A percentile compares a stretch with the other conserved stretches of the same genome.
These are phyloP conservation scores for Coelastrella sp. DNA, from an alignment of 139 green algal genomes.

Conservation along the genomic window DNA sequence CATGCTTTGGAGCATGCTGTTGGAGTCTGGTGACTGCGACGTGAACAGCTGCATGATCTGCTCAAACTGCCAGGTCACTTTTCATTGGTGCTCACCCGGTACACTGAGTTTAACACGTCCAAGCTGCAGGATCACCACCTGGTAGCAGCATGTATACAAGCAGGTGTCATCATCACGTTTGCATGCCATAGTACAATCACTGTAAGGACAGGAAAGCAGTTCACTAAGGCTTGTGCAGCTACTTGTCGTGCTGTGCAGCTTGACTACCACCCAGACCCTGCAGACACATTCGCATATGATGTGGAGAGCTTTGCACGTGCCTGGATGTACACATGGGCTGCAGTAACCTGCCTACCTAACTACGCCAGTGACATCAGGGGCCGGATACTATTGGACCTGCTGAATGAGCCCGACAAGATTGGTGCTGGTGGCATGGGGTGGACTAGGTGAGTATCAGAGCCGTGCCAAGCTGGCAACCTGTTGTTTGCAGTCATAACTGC, in stretches of 20 bases:
- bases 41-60: too few species aligned
- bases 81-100: too few species aligned
- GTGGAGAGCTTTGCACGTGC: constrained; percentile 23
- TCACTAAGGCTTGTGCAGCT: neutral
- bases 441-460: neutral
- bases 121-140: too few species aligned
- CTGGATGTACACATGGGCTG: constrained; percentile 39
- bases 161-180: too few species aligned
- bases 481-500: too few species aligned
- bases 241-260: constrained; percentile 17
- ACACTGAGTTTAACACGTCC: too few species aligned
- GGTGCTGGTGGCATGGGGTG: constrained; percentile 2
- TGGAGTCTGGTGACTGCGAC: too few species aligned
- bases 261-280: constrained; percentile 37
- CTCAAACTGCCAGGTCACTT: too few species aligned
- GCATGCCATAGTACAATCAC: too few species aligned
- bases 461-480: neutral
- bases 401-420: constrained; percentile 43
- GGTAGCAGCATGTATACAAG: too few species aligned
- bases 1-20: too few species aligned
- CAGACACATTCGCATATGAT: neutral
- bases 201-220: too few species aligned
- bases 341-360: constrained; percentile 45
- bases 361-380: constrained; percentile 33
- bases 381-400: constrained; percentile 43